Evolutionary conservation across 495 filamentous ascomycete species (phyloP).

Genomic region (Trichoderma orchidacearum): DNA sequence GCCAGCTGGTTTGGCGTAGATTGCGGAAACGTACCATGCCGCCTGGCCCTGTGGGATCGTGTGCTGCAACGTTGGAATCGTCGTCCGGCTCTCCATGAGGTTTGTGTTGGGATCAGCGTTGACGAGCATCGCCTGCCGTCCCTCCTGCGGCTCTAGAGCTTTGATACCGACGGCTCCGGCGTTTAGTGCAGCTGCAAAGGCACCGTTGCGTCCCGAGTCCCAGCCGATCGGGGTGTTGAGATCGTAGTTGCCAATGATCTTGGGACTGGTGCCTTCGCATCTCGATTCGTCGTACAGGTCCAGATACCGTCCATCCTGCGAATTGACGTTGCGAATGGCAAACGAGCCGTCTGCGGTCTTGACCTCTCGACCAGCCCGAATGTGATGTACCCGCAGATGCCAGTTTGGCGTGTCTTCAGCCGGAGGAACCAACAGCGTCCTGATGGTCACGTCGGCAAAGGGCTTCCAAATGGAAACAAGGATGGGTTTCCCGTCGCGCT

Average conservation of each 20-base stretch:
- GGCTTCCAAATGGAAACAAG: constrained; percentile 55
- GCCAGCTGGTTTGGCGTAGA: constrained; percentile 35
- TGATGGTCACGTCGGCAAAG: constrained; percentile 49
- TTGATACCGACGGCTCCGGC: constrained; percentile 58
- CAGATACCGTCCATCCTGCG: constrained; percentile 43
- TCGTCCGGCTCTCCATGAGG: constrained; percentile 52
- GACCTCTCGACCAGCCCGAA: constrained; percentile 41
- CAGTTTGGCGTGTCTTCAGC: constrained; percentile 40
- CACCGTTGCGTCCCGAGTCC: constrained; percentile 30
- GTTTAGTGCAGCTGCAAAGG: constrained; percentile 42
- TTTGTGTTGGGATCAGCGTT: constrained; percentile 71
- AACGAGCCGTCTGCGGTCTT: constrained; percentile 57
- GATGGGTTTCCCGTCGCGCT: constrained; percentile 32
- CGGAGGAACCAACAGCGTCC: constrained; percentile 51
- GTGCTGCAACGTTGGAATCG: constrained; percentile 52
- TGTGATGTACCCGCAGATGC: constrained; percentile 52
- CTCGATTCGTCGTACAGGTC: constrained; percentile 30
- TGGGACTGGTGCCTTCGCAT: constrained; percentile 33
- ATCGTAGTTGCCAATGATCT: constrained; percentile 42
- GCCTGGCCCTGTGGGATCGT: constrained; percentile 29
- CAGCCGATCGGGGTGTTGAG: constrained; percentile 42
- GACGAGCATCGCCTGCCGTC: constrained; percentile 27
- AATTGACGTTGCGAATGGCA: constrained; percentile 50
- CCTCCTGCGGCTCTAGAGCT: constrained; percentile 30
- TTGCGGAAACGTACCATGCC: constrained; percentile 34